Percentiles rank a stretch among this genome's conserved stretches.
phyloP scores from a whole-genome alignment of 2,329 filamentous ascomycete genomes.

The Fusarium musae region DNA sequence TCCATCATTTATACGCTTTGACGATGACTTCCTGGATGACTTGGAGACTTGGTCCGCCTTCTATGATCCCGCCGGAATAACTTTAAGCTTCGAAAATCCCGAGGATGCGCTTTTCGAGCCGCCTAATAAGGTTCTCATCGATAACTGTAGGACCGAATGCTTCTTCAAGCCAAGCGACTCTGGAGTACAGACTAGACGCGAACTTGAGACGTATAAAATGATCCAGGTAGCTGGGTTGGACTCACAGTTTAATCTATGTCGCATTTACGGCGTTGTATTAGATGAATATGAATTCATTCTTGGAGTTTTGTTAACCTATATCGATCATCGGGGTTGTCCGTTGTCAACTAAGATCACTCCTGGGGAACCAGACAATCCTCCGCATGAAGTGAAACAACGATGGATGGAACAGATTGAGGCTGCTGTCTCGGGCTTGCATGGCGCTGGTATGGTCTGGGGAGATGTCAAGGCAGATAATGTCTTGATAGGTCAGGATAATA shows the following conservation, averaged over 20 bases:
- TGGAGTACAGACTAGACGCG: slow-evolving; percentile 8
- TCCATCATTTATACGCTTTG: slow-evolving; percentile 24
- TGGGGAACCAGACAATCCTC: slow-evolving; percentile 7
- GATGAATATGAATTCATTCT: slow-evolving; percentile 26
- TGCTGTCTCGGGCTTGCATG: not conserved
- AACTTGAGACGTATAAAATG: slow-evolving; percentile 28
- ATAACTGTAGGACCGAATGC: slow-evolving; percentile 24
- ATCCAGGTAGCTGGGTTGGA: slow-evolving; percentile 21
- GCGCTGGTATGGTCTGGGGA: not conserved
- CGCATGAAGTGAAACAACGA: not conserved
- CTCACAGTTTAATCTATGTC: slow-evolving; percentile 25
- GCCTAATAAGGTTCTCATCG: slow-evolving; percentile 34
- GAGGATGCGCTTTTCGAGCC: slow-evolving; percentile 38
- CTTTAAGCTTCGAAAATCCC: slow-evolving; percentile 25
- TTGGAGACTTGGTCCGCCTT: slow-evolving; percentile 38
- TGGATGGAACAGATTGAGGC: slow-evolving; percentile 24
- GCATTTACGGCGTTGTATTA: slow-evolving; percentile 32
- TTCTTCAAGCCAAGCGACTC: slow-evolving; percentile 39
- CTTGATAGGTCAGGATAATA: not conserved
- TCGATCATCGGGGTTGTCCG: slow-evolving; percentile 1
- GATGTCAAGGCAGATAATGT: not conserved
- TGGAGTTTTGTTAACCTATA: slow-evolving; percentile 24
- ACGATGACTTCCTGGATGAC: slow-evolving; percentile 33
- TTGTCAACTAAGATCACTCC: not conserved
- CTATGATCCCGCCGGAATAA: slow-evolving; percentile 35